Evolutionary conservation across 495 filamentous ascomycete genomes (phyloP).

Genomic region (Podospora pseudocomata): DNA sequence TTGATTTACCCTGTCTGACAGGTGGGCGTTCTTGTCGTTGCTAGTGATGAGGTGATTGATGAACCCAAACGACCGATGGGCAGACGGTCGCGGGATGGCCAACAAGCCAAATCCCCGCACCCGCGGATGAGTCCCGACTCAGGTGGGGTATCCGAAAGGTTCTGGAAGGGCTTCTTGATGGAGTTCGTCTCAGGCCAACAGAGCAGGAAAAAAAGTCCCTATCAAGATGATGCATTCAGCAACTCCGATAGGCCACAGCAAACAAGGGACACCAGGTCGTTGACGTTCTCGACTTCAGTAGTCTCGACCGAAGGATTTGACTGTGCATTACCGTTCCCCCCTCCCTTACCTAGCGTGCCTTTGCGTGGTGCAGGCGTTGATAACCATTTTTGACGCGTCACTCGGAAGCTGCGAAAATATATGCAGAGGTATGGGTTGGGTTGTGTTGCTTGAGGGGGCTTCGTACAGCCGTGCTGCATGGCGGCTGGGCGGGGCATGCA

Average conservation of each 20-base stretch:
- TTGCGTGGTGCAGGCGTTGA: not conserved
- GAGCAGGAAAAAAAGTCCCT: not conserved
- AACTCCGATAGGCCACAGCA: constrained; percentile 3
- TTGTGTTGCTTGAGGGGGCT: not conserved
- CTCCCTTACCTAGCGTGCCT: not conserved
- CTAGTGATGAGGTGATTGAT: not conserved
- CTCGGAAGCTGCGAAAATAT: not conserved
- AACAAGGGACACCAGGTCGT: not conserved
- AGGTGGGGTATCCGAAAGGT: not conserved
- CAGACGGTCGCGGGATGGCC: not conserved
- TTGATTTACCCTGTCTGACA: not conserved
- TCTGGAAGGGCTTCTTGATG: constrained; percentile 2
- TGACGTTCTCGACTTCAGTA: constrained; percentile 7
- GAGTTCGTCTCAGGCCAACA: not conserved
- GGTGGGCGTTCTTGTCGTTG: not conserved
- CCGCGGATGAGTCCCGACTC: not conserved
- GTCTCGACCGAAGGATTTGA: constrained; percentile 5
- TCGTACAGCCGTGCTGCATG: not conserved
- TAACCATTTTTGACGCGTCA: constrained; percentile 9
- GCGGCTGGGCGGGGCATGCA: not conserved
- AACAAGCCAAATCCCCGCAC: not conserved
- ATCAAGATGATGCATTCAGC: not conserved
- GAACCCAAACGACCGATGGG: constrained; percentile 2
- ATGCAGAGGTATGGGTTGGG: not conserved
- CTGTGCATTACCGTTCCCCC: not conserved